A percentile compares a stretch with the other conserved stretches of the same genome.
Conservation (phyloP, 1,284 basidiomycete genomes). For the Paramarasmius palmivorus region DNA sequence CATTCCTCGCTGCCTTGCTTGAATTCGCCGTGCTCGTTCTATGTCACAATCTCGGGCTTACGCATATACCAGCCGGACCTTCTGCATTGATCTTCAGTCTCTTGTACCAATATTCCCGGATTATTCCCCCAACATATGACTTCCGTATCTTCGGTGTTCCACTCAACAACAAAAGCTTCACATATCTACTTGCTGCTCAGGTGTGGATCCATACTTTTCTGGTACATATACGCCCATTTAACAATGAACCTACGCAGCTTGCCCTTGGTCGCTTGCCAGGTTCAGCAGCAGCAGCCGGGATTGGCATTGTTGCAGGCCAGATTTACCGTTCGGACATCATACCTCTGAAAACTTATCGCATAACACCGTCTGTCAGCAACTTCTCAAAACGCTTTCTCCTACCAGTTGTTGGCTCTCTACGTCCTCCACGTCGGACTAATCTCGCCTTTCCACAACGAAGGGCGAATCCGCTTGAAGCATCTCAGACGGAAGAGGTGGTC, state of each 20-base stretch:
- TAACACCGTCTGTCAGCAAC: constrained; percentile 57
- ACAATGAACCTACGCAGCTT: constrained; percentile 45
- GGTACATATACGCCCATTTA: constrained; percentile 9
- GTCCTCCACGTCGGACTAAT: constrained; percentile 48
- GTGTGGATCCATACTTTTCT: constrained; percentile 35
- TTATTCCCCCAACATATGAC: constrained; percentile 75
- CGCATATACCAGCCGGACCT: constrained; percentile 76
- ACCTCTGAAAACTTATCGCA: constrained; percentile 72
- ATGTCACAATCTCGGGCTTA: constrained; percentile 65
- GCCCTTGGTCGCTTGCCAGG: constrained; percentile 66
- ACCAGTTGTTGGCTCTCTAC: constrained; percentile 64
- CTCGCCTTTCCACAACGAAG: constrained; percentile 55
- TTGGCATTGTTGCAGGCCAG: constrained; percentile 72
- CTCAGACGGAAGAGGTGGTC: constrained; percentile 13
- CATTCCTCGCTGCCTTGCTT: constrained; percentile 64
- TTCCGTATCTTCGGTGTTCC: constrained; percentile 77
- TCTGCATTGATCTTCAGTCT: constrained; percentile 72
- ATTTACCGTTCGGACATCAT: constrained; percentile 81
- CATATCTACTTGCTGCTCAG: constrained; percentile 68
- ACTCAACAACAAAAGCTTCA: constrained; percentile 74
- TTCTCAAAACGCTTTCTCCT: constrained; percentile 54
- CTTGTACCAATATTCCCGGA: constrained; percentile 78
- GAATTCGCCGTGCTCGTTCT: constrained; percentile 66
- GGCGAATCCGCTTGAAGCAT: not conserved
- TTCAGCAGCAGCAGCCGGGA: constrained; percentile 56